phyloP scores from a whole-genome alignment of 768 basidiomycete genomes.

The Russula virescens region DNA sequence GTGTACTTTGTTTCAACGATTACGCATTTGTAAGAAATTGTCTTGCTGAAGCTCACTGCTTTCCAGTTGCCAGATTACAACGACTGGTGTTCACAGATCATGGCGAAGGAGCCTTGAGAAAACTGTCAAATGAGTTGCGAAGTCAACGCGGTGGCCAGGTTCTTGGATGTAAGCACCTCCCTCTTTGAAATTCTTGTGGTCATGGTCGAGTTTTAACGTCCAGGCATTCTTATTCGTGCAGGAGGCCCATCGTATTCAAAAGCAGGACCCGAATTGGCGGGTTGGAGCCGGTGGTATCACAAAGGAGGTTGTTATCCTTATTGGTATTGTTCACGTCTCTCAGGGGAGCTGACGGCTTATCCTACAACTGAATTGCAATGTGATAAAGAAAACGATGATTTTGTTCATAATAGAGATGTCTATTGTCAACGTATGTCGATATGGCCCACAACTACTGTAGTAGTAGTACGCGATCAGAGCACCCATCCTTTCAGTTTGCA shows the following conservation, averaged over 20 bases:
- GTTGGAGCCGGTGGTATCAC: slow-evolving; percentile 1
- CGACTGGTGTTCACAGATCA: slow-evolving; percentile 6
- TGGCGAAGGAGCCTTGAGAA: slow-evolving; percentile 3
- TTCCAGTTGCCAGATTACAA: slow-evolving; percentile 4
- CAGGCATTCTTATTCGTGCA: not conserved
- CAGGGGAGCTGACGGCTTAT: slow-evolving; percentile 20
- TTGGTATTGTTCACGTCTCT: slow-evolving; percentile 11
- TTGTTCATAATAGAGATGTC: too few relatives aligned
- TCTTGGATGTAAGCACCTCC: not conserved
- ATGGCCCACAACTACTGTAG: too few relatives aligned
- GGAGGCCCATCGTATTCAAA: not conserved
- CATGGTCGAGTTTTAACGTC: too few relatives aligned
- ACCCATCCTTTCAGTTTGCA: too few relatives aligned
- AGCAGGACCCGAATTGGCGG: not conserved
- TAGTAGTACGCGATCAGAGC: too few relatives aligned
- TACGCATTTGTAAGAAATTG: too few relatives aligned
- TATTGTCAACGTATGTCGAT: too few relatives aligned
- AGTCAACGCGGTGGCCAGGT: slow-evolving; percentile 5
- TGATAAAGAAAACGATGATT: too few relatives aligned
- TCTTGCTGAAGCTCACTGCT: not conserved
- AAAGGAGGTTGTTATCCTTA: not conserved
- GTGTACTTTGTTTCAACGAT: not conserved
- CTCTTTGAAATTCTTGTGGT: not conserved
- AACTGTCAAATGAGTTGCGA: slow-evolving; percentile 7
- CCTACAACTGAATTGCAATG: slow-evolving; percentile 7